Conservation (phyloP, 352 stramenopile genomes). For the Pythium rishiriense region DNA sequence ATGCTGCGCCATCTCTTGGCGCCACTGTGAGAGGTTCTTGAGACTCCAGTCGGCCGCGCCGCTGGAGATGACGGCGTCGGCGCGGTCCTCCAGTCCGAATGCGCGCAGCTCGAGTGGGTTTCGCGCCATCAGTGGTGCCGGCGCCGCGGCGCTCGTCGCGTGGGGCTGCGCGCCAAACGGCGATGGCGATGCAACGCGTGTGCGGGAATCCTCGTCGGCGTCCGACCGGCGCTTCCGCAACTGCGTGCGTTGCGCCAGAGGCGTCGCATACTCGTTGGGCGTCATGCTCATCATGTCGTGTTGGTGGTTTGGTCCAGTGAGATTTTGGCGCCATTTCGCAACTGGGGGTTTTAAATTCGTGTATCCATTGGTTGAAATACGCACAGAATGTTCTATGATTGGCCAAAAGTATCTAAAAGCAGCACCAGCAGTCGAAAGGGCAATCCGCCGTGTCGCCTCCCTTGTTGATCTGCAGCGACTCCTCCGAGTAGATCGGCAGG, state of each 20-base stretch:
- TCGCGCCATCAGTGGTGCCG: conserved; percentile 8
- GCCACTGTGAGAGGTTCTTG: conserved; percentile 64
- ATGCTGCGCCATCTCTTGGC: conserved; percentile 43
- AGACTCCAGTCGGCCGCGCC: conserved; percentile 53
- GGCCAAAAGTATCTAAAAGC: conserved; percentile 58
- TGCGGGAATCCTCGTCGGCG: conserved; percentile 10
- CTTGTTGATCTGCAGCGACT: conserved; percentile 79
- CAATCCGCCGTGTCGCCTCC: conserved; percentile 85
- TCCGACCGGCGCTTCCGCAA: conserved; percentile 26
- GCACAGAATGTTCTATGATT: conserved; percentile 4
- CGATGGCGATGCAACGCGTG: neutral
- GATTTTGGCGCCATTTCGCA: conserved; percentile 10
- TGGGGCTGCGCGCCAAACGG: neutral
- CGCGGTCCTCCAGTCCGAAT: conserved; percentile 76
- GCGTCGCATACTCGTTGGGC: neutral
- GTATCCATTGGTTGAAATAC: conserved; percentile 19
- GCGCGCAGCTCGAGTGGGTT: conserved; percentile 58
- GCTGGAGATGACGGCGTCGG: conserved; percentile 63
- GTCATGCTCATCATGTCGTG: conserved; percentile 8
- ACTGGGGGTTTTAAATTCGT: too few relatives aligned
- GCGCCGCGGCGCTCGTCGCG: neutral
- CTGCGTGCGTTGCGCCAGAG: neutral
- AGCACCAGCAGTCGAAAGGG: conserved; percentile 91
- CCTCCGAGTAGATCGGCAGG: conserved; percentile 86
- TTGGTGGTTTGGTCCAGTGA: neutral